phyloP scores from a whole-genome alignment of 202 grass and related monocot genomes.

The Bolboschoenoplectus hybrid region DNA sequence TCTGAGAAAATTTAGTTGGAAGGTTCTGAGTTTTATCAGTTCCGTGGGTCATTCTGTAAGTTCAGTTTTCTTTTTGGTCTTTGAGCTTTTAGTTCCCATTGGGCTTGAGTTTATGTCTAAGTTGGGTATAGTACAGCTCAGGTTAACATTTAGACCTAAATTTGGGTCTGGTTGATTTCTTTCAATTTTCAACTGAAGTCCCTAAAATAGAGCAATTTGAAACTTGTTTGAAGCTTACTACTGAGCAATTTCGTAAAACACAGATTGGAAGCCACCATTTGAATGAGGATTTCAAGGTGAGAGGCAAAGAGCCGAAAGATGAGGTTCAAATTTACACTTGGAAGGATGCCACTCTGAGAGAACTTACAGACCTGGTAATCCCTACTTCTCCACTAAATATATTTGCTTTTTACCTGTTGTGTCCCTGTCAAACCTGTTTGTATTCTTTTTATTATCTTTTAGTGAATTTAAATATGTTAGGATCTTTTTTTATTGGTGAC shows the following conservation, averaged over 20 bases:
- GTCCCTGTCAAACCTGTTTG: not conserved
- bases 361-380: constrained; percentile 92
- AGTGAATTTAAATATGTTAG: not conserved
- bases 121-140: constrained; percentile 2
- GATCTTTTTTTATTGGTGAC: not conserved
- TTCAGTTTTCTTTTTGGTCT: not conserved
- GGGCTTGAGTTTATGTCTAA: not conserved
- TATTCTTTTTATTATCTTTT: constrained; percentile 14
- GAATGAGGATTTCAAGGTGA: constrained; percentile 86
- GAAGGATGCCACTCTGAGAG: constrained; percentile 91
- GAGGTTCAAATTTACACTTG: constrained; percentile 99
- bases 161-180: not conserved
- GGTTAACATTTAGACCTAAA: not conserved
- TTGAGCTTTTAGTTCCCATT: constrained; percentile 3
- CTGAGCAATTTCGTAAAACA: constrained; percentile 14
- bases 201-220: not conserved
- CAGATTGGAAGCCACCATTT: constrained; percentile 78
- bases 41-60: not conserved
- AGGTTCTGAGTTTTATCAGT: not conserved
- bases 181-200: not conserved
- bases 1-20: not conserved
- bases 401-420: not conserved
- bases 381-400: not conserved
- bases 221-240: not conserved
- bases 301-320: constrained; percentile 98